Evolutionary conservation across 2,329 filamentous ascomycete genomes (phyloP).

Genomic region (Fusarium protoensiforme): DNA sequence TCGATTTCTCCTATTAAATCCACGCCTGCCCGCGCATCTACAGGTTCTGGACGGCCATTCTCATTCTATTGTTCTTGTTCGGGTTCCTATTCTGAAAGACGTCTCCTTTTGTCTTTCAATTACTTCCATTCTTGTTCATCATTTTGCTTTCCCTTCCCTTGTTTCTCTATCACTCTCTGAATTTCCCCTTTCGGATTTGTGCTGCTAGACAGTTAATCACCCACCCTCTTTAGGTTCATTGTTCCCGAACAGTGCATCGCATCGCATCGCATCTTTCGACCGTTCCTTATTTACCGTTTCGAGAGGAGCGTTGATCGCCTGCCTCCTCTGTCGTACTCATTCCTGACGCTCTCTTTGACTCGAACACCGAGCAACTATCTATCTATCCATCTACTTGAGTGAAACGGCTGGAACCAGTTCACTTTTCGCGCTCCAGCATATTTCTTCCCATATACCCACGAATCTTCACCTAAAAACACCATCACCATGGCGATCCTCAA

Average conservation of each 20-base stretch:
- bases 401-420: constrained; percentile 46
- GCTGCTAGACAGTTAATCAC: constrained; percentile 42
- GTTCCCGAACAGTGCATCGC: constrained; percentile 28
- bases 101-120: constrained; percentile 39
- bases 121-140: constrained; percentile 37
- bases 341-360: constrained; percentile 26
- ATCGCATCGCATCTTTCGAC: constrained; percentile 23
- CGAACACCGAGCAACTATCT: constrained; percentile 25
- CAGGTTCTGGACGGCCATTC: constrained; percentile 39
- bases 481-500: constrained; percentile 43
- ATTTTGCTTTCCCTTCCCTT: constrained; percentile 23
- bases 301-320: constrained; percentile 48
- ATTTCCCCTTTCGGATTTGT: constrained; percentile 32
- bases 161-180: constrained; percentile 11
- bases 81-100: constrained; percentile 41
- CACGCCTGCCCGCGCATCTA: constrained; percentile 31
- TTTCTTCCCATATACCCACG: constrained; percentile 18
- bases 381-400: constrained; percentile 20
- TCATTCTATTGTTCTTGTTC: constrained; percentile 39
- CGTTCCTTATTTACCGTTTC: constrained; percentile 33
- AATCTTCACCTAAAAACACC: constrained; percentile 23
- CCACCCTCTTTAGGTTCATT: constrained; percentile 41
- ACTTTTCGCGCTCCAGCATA: constrained; percentile 36
- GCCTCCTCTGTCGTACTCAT: constrained; percentile 36
- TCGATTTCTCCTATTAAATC: constrained; percentile 43